A percentile compares a stretch with the other conserved stretches of the same genome.
Conservation (phyloP, 2,329 filamentous ascomycete species). For the Phyllosticta citrichinensis region DNA sequence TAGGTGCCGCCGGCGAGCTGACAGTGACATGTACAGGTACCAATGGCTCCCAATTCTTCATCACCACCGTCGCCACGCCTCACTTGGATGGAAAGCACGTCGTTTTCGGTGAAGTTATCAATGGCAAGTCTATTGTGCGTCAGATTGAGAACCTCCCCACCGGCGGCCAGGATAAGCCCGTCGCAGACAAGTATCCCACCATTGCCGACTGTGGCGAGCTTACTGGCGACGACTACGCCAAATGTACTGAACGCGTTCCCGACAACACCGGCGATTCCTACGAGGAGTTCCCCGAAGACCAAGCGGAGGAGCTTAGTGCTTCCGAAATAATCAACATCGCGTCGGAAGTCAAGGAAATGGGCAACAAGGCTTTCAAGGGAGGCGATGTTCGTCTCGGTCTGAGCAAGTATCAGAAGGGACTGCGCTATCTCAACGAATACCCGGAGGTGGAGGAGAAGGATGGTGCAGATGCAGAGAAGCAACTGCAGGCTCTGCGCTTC, state of each 20-base stretch:
- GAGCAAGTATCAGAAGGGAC: conserved; percentile 87
- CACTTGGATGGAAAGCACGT: conserved; percentile 96
- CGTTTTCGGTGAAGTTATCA: conserved; percentile 89
- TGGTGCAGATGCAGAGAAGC: conserved; percentile 40
- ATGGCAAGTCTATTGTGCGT: conserved; percentile 82
- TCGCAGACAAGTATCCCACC: conserved; percentile 48
- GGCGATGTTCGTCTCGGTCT: conserved; percentile 61
- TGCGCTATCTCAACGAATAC: conserved; percentile 82
- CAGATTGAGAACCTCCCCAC: conserved; percentile 80
- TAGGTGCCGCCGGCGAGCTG: not conserved
- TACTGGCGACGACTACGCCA: conserved; percentile 56
- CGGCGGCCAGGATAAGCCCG: conserved; percentile 66
- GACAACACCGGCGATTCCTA: conserved; percentile 83
- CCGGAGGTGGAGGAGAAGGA: conserved; percentile 60
- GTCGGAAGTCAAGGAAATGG: conserved; percentile 76
- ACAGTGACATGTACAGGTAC: conserved; percentile 46
- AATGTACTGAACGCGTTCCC: conserved; percentile 56
- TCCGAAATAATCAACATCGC: conserved; percentile 67
- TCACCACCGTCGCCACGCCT: conserved; percentile 89
- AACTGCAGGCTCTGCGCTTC: conserved; percentile 68
- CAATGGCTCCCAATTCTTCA: conserved; percentile 97
- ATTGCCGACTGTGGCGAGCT: conserved; percentile 85
- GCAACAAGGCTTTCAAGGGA: conserved; percentile 84
- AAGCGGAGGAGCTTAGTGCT: conserved; percentile 54
- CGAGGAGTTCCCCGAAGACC: conserved; percentile 93